Percentiles rank a stretch among this genome's conserved stretches.
phyloP scores from a whole-genome alignment of 2,329 filamentous ascomycete genomes.

The Sphaerulina vaccinii region DNA sequence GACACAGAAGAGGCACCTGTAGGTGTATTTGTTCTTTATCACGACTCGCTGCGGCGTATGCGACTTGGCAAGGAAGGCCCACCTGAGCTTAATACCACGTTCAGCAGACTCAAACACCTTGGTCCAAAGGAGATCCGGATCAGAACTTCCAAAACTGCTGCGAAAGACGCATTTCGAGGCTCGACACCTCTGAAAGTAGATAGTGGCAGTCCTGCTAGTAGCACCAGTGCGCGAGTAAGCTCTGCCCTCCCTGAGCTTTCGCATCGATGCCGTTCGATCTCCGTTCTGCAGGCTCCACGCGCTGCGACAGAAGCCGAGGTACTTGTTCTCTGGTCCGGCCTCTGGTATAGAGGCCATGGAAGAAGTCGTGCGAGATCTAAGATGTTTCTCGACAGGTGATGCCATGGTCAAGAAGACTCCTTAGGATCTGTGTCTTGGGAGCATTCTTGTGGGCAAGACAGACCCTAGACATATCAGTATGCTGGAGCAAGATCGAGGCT shows the following conservation, averaged over 20 bases:
- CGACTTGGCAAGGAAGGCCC: constrained; percentile 48
- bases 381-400: neutral
- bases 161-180: constrained; percentile 47
- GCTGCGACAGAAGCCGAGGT: constrained; percentile 46
- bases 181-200: constrained; percentile 40
- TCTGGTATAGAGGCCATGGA: constrained; percentile 19
- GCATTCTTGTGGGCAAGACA: neutral
- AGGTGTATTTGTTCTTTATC: constrained; percentile 34
- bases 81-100: constrained; percentile 45
- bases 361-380: neutral
- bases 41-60: constrained; percentile 41
- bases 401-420: too few relatives aligned
- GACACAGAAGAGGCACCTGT: constrained; percentile 49
- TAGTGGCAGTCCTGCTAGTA: constrained; percentile 1
- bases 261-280: constrained; percentile 33
- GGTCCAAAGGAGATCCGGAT: constrained; percentile 27
- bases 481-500: neutral
- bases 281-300: constrained; percentile 43
- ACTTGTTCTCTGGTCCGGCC: constrained; percentile 33
- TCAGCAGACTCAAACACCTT: constrained; percentile 20
- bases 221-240: constrained; percentile 9
- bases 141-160: constrained; percentile 39
- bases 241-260: constrained; percentile 24
- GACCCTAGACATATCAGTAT: neutral
- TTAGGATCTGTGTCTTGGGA: neutral